phyloP scores from a whole-genome alignment of 106 monocot species.

The Allium fistulosum region DNA sequence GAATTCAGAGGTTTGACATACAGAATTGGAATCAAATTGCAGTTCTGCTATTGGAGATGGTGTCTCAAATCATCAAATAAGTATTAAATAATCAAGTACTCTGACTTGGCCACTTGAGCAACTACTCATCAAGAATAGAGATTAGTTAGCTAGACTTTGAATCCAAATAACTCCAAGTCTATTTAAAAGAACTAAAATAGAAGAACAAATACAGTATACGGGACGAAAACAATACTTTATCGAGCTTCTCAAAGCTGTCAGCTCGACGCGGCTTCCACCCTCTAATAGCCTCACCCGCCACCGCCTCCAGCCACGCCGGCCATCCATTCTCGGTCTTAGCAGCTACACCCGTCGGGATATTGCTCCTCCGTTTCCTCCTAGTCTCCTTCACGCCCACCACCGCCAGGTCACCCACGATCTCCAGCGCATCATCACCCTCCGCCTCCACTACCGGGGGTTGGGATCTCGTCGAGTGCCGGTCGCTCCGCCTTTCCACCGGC shows the following conservation, averaged over 20 bases:
- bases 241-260: constrained; percentile 64
- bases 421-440: constrained; percentile 11
- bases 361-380: constrained; percentile 18
- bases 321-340: constrained; percentile 25
- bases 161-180: not conserved
- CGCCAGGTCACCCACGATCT: constrained; percentile 8
- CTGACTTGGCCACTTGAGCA: too few species aligned
- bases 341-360: constrained; percentile 46
- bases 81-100: too few species aligned
- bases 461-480: constrained; percentile 7
- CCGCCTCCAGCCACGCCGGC: constrained; percentile 66
- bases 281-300: constrained; percentile 70
- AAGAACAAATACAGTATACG: not conserved
- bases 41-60: too few species aligned
- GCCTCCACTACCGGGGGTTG: not conserved
- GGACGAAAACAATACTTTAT: constrained; percentile 28
- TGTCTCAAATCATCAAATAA: too few species aligned
- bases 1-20: too few species aligned
- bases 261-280: constrained; percentile 68
- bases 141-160: not conserved
- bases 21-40: too few species aligned
- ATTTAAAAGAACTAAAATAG: not conserved
- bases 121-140: too few species aligned
- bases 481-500: not conserved
- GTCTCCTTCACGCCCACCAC: constrained; percentile 17